A percentile compares a stretch with the other conserved stretches of the same genome.
These are phyloP conservation scores for Trichoderma sp. DNA, from an alignment of 2,329 filamentous ascomycete genomes.

Conservation along the genomic window DNA sequence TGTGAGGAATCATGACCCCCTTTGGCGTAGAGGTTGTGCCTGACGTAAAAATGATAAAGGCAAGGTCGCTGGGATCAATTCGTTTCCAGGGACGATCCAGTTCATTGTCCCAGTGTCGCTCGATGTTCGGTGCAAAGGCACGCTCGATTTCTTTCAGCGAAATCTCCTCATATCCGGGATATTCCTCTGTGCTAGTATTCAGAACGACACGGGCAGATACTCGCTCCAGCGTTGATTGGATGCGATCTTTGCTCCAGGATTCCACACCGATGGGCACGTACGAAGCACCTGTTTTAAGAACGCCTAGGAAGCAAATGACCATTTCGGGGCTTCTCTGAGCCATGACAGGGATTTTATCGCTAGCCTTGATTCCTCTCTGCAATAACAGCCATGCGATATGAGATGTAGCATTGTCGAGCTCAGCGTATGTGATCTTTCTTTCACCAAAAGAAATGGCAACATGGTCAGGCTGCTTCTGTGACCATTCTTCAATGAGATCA, in stretches of 20 bases:
- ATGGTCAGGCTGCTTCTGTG: background rate
- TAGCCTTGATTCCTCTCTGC: background rate
- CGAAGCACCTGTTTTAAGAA: background rate
- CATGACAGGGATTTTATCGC: background rate
- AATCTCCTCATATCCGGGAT: background rate
- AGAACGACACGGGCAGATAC: background rate
- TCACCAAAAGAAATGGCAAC: background rate
- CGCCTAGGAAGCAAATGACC: background rate
- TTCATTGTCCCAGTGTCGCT: background rate
- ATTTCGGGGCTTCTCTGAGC: slow-evolving; percentile 1
- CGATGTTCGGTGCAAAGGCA: background rate
- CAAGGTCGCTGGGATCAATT: background rate
- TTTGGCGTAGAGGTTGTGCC: slow-evolving; percentile 5
- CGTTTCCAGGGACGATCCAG: background rate
- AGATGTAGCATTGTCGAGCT: background rate
- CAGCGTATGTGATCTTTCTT: background rate
- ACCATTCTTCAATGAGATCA: background rate
- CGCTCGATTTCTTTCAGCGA: background rate
- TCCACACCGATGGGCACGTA: background rate
- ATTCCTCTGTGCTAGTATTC: background rate
- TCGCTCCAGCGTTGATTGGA: background rate
- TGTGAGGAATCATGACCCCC: slow-evolving; percentile 5
- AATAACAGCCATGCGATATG: background rate
- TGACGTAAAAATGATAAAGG: slow-evolving; percentile 3
- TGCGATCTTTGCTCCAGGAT: slow-evolving; percentile 3